Percentiles rank a stretch among this genome's conserved stretches.
phyloP scores from a whole-genome alignment of 805 yeast genomes.

The Kuraishia floccosa region DNA sequence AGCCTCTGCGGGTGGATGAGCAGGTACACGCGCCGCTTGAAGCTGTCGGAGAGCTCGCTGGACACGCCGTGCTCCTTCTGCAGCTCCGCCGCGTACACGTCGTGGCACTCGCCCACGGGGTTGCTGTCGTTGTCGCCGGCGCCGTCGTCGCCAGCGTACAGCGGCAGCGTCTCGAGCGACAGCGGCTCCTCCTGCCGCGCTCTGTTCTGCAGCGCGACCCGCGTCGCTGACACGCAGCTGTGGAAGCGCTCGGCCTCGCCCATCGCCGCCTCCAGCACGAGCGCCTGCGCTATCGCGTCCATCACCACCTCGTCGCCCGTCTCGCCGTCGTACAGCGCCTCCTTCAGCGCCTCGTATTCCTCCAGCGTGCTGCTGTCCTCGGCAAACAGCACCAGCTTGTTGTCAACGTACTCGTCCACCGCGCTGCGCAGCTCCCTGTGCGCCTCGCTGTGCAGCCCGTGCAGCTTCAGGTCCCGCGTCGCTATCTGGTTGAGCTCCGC shows the following conservation, averaged over 20 bases:
- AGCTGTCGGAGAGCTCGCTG: constrained; percentile 22
- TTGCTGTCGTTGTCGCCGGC: background rate
- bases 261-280: constrained; percentile 4
- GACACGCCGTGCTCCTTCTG: constrained; percentile 3
- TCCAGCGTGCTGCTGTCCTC: too few species aligned
- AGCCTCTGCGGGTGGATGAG: constrained; percentile 51
- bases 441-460: constrained; percentile 5
- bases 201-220: constrained; percentile 11
- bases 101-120: constrained; percentile 10
- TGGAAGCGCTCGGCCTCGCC: too few species aligned
- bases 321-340: constrained; percentile 6
- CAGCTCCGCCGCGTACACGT: constrained; percentile 6
- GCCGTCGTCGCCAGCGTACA: constrained; percentile 7
- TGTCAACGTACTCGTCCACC: constrained; percentile 7
- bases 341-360: too few species aligned
- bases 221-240: too few species aligned
- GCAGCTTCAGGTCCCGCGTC: constrained; percentile 2
- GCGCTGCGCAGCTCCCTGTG: constrained; percentile 6
- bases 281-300: constrained; percentile 7
- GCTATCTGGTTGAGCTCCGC: background rate
- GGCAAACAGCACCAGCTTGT: constrained; percentile 6
- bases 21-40: constrained; percentile 22
- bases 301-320: constrained; percentile 6
- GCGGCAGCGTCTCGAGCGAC: constrained; percentile 12
- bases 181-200: constrained; percentile 13